These are phyloP conservation scores for Apium graveolens DNA, from an alignment of 129 eudicot genomes.

Conservation along the genomic window DNA sequence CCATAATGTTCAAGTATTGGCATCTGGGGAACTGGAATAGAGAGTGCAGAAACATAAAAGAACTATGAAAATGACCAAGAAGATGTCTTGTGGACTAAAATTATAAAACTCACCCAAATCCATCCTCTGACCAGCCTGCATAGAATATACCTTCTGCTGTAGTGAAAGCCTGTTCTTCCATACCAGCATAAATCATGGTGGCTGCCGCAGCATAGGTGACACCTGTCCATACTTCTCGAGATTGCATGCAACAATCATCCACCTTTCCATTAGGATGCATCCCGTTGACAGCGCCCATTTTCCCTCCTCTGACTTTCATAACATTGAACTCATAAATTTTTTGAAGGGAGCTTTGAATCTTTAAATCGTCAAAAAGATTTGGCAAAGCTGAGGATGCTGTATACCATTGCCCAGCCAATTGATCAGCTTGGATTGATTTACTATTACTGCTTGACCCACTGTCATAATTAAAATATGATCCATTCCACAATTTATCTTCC, in stretches of 20 bases:
- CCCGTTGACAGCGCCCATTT: constrained; percentile 98
- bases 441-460: constrained; percentile 89
- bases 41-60: background rate
- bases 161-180: constrained; percentile 73
- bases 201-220: constrained; percentile 89
- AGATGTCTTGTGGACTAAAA: background rate
- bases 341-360: constrained; percentile 57
- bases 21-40: background rate
- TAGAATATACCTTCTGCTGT: constrained; percentile 93
- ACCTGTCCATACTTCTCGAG: constrained; percentile 94
- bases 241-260: constrained; percentile 96
- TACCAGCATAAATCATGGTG: constrained; percentile 88
- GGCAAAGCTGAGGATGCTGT: constrained; percentile 86
- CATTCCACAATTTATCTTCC: constrained; percentile 81
- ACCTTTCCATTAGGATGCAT: constrained; percentile 93
- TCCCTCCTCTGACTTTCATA: constrained; percentile 76
- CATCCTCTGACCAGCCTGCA: constrained; percentile 97
- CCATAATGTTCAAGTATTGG: background rate
- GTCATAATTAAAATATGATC: constrained; percentile 87
- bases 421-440: constrained; percentile 92
- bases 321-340: constrained; percentile 83
- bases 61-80: background rate
- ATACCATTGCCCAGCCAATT: constrained; percentile 98
- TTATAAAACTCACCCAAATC: constrained; percentile 58
- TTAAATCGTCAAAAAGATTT: constrained; percentile 55